These are phyloP conservation scores for Ceraceosorus bombacis DNA, from an alignment of 1,284 basidiomycete species.

Conservation along the genomic window DNA sequence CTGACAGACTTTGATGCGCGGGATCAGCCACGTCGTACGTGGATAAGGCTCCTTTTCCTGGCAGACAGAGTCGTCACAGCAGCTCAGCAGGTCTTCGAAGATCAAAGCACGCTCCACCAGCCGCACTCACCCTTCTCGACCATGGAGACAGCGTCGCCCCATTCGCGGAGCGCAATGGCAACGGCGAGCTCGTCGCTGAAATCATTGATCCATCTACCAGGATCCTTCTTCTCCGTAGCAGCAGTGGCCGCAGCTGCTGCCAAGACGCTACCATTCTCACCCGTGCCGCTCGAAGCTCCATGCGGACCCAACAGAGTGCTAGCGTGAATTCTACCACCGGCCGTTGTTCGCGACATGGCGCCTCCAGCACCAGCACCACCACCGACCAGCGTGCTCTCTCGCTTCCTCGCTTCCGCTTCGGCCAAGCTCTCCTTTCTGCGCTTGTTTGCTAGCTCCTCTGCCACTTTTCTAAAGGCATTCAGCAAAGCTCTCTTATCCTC, in stretches of 20 bases:
- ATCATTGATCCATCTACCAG: slow-evolving; percentile 70
- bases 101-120: background rate
- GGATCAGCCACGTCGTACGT: slow-evolving; percentile 51
- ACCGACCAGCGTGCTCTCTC: slow-evolving; percentile 19
- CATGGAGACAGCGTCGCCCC: slow-evolving; percentile 73
- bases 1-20: slow-evolving; percentile 17
- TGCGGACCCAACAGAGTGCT: too few relatives aligned
- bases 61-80: background rate
- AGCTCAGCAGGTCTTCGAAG: background rate
- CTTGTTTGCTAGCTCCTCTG: slow-evolving; percentile 79
- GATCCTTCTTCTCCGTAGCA: slow-evolving; percentile 34
- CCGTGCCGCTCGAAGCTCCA: background rate
- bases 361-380: slow-evolving; percentile 12
- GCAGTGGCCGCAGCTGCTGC: slow-evolving; percentile 23
- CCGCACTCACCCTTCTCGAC: slow-evolving; percentile 66
- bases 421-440: slow-evolving; percentile 78
- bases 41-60: slow-evolving; percentile 61
- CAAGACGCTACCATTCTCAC: slow-evolving; percentile 5
- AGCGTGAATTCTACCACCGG: slow-evolving; percentile 8
- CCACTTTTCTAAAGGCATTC: slow-evolving; percentile 77
- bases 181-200: slow-evolving; percentile 87
- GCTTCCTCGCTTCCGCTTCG: slow-evolving; percentile 21
- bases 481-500: slow-evolving; percentile 81
- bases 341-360: background rate
- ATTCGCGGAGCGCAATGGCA: slow-evolving; percentile 78